phyloP scores from a whole-genome alignment of 257 asterid genomes.

The Vinca minor region DNA sequence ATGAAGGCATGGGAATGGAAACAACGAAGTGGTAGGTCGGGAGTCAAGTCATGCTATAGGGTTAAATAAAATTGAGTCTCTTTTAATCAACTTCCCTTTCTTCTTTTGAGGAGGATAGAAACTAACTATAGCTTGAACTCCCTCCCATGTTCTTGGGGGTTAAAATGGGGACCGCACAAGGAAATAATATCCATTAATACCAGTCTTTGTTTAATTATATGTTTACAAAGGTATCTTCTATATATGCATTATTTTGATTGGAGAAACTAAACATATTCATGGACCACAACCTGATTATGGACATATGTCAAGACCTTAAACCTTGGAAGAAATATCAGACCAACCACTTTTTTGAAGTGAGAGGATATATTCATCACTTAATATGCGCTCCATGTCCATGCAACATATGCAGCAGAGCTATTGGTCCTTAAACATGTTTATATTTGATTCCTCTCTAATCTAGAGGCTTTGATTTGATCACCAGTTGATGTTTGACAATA shows the following conservation, averaged over 20 bases:
- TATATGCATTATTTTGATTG: constrained; percentile 5
- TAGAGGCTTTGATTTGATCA: background rate
- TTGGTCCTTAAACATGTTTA: constrained; percentile 21
- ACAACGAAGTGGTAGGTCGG: too few relatives aligned
- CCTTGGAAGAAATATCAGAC: background rate
- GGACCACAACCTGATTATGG: constrained; percentile 18
- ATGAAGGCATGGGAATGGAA: too few relatives aligned
- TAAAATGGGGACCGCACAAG: background rate
- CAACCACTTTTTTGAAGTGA: background rate
- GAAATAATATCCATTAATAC: background rate
- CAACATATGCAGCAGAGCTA: constrained; percentile 38
- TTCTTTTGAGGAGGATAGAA: too few relatives aligned
- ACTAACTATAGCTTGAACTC: too few relatives aligned
- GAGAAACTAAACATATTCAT: constrained; percentile 5
- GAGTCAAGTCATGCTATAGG: too few relatives aligned
- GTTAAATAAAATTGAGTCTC: too few relatives aligned
- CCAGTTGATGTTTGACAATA: too few relatives aligned
- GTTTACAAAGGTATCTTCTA: background rate
- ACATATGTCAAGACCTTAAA: background rate
- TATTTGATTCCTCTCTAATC: constrained; percentile 18
- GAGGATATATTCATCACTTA: constrained; percentile 13
- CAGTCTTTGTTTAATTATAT: background rate
- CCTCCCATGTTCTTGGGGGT: too few relatives aligned
- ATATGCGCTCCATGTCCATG: constrained; percentile 33
- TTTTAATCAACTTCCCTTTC: too few relatives aligned